Conservation (phyloP, 2,329 filamentous ascomycete species). For the Claviceps sp. region DNA sequence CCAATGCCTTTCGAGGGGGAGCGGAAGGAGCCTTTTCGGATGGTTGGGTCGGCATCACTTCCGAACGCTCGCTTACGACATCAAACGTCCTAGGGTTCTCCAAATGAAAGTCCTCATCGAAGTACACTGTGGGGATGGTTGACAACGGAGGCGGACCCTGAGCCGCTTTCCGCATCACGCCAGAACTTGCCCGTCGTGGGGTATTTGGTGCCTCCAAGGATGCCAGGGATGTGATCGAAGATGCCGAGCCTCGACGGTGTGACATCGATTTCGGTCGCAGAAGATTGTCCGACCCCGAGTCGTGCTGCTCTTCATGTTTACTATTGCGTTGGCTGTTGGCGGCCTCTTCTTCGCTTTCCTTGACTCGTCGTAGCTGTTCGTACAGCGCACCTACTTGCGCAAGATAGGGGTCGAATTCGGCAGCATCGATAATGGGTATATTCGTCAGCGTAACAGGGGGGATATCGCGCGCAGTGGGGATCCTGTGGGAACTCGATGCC, state of each 20-base stretch:
- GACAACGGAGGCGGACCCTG: slow-evolving; percentile 76
- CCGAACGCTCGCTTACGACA: slow-evolving; percentile 87
- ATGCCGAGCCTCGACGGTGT: slow-evolving; percentile 22
- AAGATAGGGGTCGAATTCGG: slow-evolving; percentile 74
- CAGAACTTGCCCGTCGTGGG: slow-evolving; percentile 31
- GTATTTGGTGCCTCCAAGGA: slow-evolving; percentile 33
- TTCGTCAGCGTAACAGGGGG: slow-evolving; percentile 86
- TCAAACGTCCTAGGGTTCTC: slow-evolving; percentile 96
- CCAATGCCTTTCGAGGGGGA: slow-evolving; percentile 67
- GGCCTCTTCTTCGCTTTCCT: slow-evolving; percentile 59
- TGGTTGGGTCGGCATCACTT: slow-evolving; percentile 66
- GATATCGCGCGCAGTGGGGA: slow-evolving; percentile 78
- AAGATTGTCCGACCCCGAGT: slow-evolving; percentile 28
- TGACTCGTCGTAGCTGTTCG: slow-evolving; percentile 74
- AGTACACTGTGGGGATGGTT: slow-evolving; percentile 86
- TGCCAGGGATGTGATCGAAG: slow-evolving; percentile 35
- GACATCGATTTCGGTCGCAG: slow-evolving; percentile 28
- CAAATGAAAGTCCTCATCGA: slow-evolving; percentile 86
- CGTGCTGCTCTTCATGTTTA: slow-evolving; percentile 29
- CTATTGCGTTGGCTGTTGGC: slow-evolving; percentile 26
- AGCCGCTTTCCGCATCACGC: slow-evolving; percentile 41
- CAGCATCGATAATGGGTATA: slow-evolving; percentile 64
- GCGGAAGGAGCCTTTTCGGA: slow-evolving; percentile 45
- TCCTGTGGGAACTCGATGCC: slow-evolving; percentile 58
- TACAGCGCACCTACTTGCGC: slow-evolving; percentile 76